Base-by-base conservation (phyloP, 305 asterid species). In the Andrographis paniculata region DNA sequence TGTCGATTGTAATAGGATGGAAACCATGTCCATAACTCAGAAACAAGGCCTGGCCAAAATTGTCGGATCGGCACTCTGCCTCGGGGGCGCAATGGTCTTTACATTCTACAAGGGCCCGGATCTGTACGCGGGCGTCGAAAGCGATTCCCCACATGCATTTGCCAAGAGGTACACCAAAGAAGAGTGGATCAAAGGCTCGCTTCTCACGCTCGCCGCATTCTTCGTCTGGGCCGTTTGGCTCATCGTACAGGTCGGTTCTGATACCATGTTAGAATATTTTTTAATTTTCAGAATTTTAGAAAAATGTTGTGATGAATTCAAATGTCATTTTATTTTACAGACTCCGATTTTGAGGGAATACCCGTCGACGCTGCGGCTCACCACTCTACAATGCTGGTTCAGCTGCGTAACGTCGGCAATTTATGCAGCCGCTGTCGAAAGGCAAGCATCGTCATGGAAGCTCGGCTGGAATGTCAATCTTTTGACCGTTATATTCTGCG, bases 121-220 rank as follows among this genome's bases (percentile, higher is more conserved):
- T 41, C 1, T 80, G 11, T 67, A 68, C 23, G 45, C 68, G 8
- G 50, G 47, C 19, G 46, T 53, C 13, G 20, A 40, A 3, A 53
- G 48, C 4, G 70, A 65, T 37, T 40, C 43, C 15, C 56, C 55
- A 19, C 20, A 42, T 17, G 24, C 47, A 17, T 21, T 35, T 23
- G 45, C 53, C 39, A 47, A 22, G 14, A 50, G 14, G 15, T 55
- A 70, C 48, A 55, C 66, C 14, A 71, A 48, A 60, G 54, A 62
- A 36, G 77, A 74, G 20, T 76, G 82, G 82, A 65, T 77, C 23
- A 80, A 74, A 61, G 86, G 91, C 17, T 65, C 74, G 13, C 23
- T 68, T 30, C 50, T 80, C 54, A 36, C 65, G 59, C 45, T 74
- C 19, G 69, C 52, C 31, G 48, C 73, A 31, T 55, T 53, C 52